Evolutionary conservation across 164 flowering plant genomes (phyloP).

Genomic region (Nymphaea thermarum): DNA sequence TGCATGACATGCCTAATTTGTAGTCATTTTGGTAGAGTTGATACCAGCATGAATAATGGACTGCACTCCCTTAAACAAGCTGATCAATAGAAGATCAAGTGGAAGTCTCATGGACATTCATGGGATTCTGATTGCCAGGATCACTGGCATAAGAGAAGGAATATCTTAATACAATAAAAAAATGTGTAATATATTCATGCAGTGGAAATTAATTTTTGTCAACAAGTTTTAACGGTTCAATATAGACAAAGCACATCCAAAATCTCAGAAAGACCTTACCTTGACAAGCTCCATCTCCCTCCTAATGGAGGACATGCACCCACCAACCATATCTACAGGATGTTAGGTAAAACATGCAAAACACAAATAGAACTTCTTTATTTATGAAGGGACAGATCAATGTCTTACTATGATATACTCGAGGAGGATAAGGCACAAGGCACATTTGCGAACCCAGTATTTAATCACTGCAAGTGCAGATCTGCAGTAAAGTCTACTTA

Average conservation of each 20-base stretch:
- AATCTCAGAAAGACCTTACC: constrained; percentile 28
- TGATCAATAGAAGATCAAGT: no score
- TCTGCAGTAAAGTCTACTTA: constrained; percentile 29
- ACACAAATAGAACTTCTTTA: background rate
- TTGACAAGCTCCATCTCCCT: constrained; percentile 78
- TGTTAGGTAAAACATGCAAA: constrained; percentile 23
- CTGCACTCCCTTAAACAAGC: no score
- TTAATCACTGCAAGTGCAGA: constrained; percentile 78
- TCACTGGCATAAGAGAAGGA: no score
- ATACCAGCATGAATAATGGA: background rate
- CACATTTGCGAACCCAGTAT: constrained; percentile 73
- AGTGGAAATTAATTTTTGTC: no score
- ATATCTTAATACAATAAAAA: no score
- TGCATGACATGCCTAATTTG: background rate
- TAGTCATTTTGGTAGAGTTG: no score
- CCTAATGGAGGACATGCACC: constrained; percentile 95
- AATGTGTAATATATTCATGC: no score
- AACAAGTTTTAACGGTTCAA: background rate
- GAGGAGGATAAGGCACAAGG: constrained; percentile 92
- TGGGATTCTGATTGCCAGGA: no score
- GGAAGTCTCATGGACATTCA: no score
- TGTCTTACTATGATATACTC: background rate
- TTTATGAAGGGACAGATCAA: background rate
- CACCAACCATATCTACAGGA: constrained; percentile 86
- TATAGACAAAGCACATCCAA: background rate